Evolutionary conservation across 2,329 filamentous ascomycete species (phyloP).

Genomic region (Talaromyces piceae): DNA sequence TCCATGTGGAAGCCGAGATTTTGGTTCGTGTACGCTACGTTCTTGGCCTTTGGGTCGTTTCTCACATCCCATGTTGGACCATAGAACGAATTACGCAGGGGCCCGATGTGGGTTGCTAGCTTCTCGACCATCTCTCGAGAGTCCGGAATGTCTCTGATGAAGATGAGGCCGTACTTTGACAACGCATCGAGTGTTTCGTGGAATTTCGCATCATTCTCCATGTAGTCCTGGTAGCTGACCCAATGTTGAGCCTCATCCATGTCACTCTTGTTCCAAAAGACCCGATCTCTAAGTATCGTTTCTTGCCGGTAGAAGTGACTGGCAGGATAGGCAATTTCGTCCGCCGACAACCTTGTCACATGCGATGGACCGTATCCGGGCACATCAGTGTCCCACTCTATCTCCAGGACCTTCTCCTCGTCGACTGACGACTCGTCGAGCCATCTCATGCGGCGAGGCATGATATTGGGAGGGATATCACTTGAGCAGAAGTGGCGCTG

Average conservation of each 20-base stretch:
- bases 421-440: neutral
- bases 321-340: conserved; percentile 7
- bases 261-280: conserved; percentile 29
- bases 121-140: conserved; percentile 57
- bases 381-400: conserved; percentile 58
- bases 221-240: conserved; percentile 65
- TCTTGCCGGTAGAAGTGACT: conserved; percentile 8
- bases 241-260: conserved; percentile 43
- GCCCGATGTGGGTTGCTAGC: conserved; percentile 67
- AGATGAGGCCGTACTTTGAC: conserved; percentile 62
- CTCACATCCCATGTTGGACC: conserved; percentile 85
- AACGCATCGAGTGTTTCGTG: conserved; percentile 57
- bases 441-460: conserved; percentile 27
- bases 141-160: conserved; percentile 66
- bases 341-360: conserved; percentile 15
- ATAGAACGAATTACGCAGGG: conserved; percentile 81
- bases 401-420: conserved; percentile 38
- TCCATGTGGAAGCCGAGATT: conserved; percentile 90
- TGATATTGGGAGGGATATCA: conserved; percentile 52
- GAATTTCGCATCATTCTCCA: conserved; percentile 52
- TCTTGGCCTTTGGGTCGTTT: conserved; percentile 74
- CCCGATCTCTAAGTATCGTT: conserved; percentile 21
- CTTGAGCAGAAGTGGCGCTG: conserved; percentile 58
- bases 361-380: conserved; percentile 36
- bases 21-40: conserved; percentile 81